Evolutionary conservation across 805 yeast species (phyloP), one percentile per base, ranked within the genome.

Genomic region (Metschnikowia kunwiensis): DNA sequence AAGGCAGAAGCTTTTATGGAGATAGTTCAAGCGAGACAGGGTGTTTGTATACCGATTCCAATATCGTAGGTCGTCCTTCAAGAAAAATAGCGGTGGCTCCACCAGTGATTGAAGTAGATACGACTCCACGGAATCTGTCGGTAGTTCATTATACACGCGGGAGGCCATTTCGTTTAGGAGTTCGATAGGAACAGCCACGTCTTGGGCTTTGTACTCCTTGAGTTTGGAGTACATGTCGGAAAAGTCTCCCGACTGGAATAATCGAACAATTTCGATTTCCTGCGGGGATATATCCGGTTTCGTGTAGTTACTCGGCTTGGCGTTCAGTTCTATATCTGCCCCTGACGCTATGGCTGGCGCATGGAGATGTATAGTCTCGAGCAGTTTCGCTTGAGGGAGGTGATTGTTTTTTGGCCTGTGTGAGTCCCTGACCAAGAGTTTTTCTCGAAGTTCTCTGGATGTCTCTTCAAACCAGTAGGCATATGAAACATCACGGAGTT

Each of bases 1-100:
- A 5, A 42, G 36, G 19, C 41, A 35, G 40, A 51, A 56, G 5
- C 53, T 44, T 13, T 44, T 36, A 26, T 60, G 49, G 8, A 60
- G 40, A 17, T 43, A 36, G 7, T 57, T 57, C 23, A 62, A 50
- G 29, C 45, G 46, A 4, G 41, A 39, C 36, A 44, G 47, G 8
- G 55, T 18, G 5, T 25, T 13, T 10, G 32, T n/a, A 21, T 33
- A 38, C n/a, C 30, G 15, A 5, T 38, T 25, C 3, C 19, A 23
- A 24, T 33, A 38, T 20, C 47, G 47, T 30, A 47, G 39, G 19
- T 37, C 37, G 13, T 34, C 22, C 16, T 34, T 34, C 14, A 36
- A 40, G 15, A 20, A 33, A 16, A 42, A 43, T n/a, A 17, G 24
- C 3, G 53, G 53, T 8, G 36, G 28, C 19, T 47, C 52, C 10